Evolutionary conservation across 495 filamentous ascomycete genomes (phyloP).

Genomic region (Neurospora hispaniola): DNA sequence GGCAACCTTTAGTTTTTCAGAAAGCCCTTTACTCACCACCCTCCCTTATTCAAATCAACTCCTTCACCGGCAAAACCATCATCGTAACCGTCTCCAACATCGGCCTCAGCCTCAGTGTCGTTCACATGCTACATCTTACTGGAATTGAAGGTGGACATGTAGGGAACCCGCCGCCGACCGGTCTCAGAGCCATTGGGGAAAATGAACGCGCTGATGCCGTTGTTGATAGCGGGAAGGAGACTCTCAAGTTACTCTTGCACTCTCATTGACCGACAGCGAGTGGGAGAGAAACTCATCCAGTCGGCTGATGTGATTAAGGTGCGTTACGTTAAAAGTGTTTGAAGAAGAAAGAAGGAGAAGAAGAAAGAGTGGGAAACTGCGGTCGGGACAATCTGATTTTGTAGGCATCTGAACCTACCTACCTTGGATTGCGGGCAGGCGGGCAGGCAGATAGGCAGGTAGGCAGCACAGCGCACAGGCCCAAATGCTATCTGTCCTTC

Average conservation of each 20-base stretch:
- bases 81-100: slow-evolving; percentile 45
- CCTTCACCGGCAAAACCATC: slow-evolving; percentile 25
- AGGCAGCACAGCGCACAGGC: background rate
- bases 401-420: background rate
- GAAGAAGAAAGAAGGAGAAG: slow-evolving; percentile 12
- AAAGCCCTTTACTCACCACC: background rate
- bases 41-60: slow-evolving; percentile 2
- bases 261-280: slow-evolving; percentile 42
- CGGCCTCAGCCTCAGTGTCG: slow-evolving; percentile 37
- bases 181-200: background rate
- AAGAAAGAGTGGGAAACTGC: slow-evolving; percentile 3
- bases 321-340: slow-evolving; percentile 30
- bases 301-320: slow-evolving; percentile 41
- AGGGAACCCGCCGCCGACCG: background rate
- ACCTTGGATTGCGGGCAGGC: background rate
- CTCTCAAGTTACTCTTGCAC: slow-evolving; percentile 28
- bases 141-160: background rate
- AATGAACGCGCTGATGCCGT: background rate
- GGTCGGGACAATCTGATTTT: background rate
- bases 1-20: too few species aligned
- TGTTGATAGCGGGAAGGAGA: background rate
- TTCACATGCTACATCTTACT: background rate
- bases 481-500: slow-evolving; percentile 3
- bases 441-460: background rate
- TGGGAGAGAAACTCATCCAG: slow-evolving; percentile 20